Percentiles rank a stretch among this genome's conserved stretches.
Conservation (phyloP, 148 eudicot species). For the Silene latifolia region DNA sequence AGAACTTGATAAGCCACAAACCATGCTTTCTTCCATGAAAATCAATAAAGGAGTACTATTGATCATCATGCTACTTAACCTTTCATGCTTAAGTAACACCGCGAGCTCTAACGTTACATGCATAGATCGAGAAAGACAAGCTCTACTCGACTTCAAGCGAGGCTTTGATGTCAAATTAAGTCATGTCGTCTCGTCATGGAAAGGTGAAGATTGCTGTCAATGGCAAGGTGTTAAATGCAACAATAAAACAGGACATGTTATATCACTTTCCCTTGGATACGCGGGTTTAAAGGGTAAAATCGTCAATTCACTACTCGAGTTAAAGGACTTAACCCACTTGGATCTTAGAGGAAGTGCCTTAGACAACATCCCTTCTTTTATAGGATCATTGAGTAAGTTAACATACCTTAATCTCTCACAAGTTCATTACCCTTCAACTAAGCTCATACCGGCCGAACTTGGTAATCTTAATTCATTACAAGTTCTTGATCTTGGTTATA, state of each 20-base stretch:
- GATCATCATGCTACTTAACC: too few species aligned
- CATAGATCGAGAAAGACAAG: conserved; percentile 16
- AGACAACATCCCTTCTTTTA: conserved; percentile 32
- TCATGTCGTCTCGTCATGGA: conserved; percentile 2
- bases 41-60: too few species aligned
- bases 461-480: conserved; percentile 33
- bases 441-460: conserved; percentile 28
- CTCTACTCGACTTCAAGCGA: conserved; percentile 21
- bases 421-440: conserved; percentile 25
- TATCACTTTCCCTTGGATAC: conserved; percentile 1
- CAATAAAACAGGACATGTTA: conserved; percentile 5
- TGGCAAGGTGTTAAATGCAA: conserved; percentile 6
- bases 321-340: conserved; percentile 13
- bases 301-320: conserved; percentile 2
- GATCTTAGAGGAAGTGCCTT: conserved; percentile 28
- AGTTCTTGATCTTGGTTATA: conserved; percentile 22
- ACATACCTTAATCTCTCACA: conserved; percentile 32
- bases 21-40: neutral
- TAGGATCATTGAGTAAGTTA: conserved; percentile 36
- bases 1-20: neutral
- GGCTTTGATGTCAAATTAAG: neutral
- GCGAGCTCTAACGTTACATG: neutral
- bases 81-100: neutral
- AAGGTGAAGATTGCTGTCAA: conserved; percentile 6
- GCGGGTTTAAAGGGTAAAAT: conserved; percentile 7